These are phyloP conservation scores for Purpureocillium lavendulum DNA, from an alignment of 2,329 filamentous ascomycete species.

Conservation along the genomic window DNA sequence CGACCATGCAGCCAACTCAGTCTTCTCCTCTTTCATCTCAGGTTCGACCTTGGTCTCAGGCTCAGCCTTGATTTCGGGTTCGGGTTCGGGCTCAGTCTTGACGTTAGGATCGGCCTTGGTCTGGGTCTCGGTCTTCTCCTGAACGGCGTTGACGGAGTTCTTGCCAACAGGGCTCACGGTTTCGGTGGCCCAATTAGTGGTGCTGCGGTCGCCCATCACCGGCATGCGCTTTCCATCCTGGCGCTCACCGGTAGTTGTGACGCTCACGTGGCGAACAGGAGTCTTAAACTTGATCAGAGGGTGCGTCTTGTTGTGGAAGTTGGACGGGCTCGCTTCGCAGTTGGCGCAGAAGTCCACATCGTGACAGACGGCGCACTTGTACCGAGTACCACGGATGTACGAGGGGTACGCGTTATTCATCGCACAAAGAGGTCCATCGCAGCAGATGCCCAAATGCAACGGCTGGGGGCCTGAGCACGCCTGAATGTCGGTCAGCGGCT, in stretches of 20 bases:
- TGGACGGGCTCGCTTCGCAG: conserved; percentile 81
- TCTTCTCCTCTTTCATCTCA: conserved; percentile 15
- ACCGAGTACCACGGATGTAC: conserved; percentile 82
- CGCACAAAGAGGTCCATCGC: conserved; percentile 84
- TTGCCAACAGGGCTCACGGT: conserved; percentile 31
- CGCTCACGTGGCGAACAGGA: conserved; percentile 77
- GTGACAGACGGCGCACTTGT: conserved; percentile 95
- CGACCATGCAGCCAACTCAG: conserved; percentile 11
- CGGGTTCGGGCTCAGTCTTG: conserved; percentile 23
- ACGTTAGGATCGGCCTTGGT: conserved; percentile 31
- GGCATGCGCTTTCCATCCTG: conserved; percentile 55
- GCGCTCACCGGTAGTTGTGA: conserved; percentile 77
- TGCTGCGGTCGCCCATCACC: conserved; percentile 59
- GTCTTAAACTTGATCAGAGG: conserved; percentile 96
- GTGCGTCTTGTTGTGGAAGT: conserved; percentile 89
- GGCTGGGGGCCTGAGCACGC: conserved; percentile 17
- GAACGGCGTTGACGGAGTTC: conserved; percentile 44
- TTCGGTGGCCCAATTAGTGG: conserved; percentile 40
- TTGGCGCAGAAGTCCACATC: conserved; percentile 92
- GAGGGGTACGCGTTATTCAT: conserved; percentile 41
- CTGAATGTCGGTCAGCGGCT: conserved; percentile 41
- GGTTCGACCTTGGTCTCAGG: conserved; percentile 9
- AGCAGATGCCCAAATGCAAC: conserved; percentile 80
- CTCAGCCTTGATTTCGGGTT: conserved; percentile 18
- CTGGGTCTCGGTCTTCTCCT: conserved; percentile 66